A percentile compares a stretch with the other conserved stretches of the same genome.
These are phyloP conservation scores for Xerocomellus chrysenteron DNA, from an alignment of 768 basidiomycete species.

Conservation along the genomic window DNA sequence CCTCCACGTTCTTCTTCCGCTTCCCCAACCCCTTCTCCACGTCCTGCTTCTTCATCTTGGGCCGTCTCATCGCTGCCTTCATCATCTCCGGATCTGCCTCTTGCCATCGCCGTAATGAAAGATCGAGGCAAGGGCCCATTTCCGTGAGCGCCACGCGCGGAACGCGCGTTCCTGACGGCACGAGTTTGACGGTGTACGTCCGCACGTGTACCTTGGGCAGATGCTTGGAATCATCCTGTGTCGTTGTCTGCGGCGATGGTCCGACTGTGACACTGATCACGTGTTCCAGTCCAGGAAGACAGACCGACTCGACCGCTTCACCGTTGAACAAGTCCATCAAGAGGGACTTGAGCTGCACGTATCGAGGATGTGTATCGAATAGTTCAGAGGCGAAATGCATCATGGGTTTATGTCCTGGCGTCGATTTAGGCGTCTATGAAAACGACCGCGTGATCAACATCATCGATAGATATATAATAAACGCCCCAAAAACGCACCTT, in stretches of 20 bases:
- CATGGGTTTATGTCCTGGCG: slow-evolving; percentile 85
- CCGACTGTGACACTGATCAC: slow-evolving; percentile 80
- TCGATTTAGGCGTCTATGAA: slow-evolving; percentile 72
- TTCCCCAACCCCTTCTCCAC: slow-evolving; percentile 86
- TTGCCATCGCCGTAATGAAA: slow-evolving; percentile 72
- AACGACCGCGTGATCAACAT: not conserved
- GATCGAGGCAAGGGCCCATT: slow-evolving; percentile 91
- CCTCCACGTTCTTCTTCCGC: slow-evolving; percentile 92
- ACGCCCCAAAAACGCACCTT: slow-evolving; percentile 52
- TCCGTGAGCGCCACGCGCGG: slow-evolving; percentile 81
- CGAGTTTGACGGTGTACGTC: slow-evolving; percentile 73
- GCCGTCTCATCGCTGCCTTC: slow-evolving; percentile 77
- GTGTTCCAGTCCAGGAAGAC: slow-evolving; percentile 80
- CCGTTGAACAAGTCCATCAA: slow-evolving; percentile 90
- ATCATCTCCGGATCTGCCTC: slow-evolving; percentile 74
- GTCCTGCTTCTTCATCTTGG: slow-evolving; percentile 87
- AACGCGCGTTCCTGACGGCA: slow-evolving; percentile 73
- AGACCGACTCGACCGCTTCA: slow-evolving; percentile 79
- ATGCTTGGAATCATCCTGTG: slow-evolving; percentile 38
- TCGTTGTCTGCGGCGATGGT: slow-evolving; percentile 48
- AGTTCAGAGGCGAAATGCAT: slow-evolving; percentile 96
- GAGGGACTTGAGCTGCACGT: slow-evolving; percentile 87
- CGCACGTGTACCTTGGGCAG: slow-evolving; percentile 89
- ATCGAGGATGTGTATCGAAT: slow-evolving; percentile 93
- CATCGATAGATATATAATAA: no score